These are phyloP conservation scores for Pseudogymnoascus sp. DNA, from an alignment of 2,329 filamentous ascomycete genomes.

Conservation along the genomic window DNA sequence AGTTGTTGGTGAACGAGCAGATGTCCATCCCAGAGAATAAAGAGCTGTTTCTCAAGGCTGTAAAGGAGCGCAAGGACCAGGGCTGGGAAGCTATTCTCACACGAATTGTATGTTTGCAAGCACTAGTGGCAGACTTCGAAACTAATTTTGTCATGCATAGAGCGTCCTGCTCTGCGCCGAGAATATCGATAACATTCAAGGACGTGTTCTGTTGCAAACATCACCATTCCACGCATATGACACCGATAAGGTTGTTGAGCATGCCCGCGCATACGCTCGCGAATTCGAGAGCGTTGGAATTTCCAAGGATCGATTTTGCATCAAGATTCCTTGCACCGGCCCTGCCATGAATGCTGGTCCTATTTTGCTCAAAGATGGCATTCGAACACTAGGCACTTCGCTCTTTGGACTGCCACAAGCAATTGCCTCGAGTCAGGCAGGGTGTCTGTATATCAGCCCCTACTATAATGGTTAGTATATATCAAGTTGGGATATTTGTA, in stretches of 20 bases:
- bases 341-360: slow-evolving; percentile 38
- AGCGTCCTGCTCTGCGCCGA: slow-evolving; percentile 14
- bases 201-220: slow-evolving; percentile 41
- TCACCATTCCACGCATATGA: slow-evolving; percentile 39
- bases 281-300: slow-evolving; percentile 39
- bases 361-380: slow-evolving; percentile 35
- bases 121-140: neutral
- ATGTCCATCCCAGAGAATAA: slow-evolving; percentile 36
- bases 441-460: slow-evolving; percentile 40
- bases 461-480: slow-evolving; percentile 37
- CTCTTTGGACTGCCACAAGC: slow-evolving; percentile 40
- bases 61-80: slow-evolving; percentile 35
- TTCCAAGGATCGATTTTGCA: slow-evolving; percentile 37
- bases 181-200: slow-evolving; percentile 37
- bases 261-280: slow-evolving; percentile 37
- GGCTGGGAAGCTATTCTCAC: slow-evolving; percentile 42
- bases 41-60: slow-evolving; percentile 33
- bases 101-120: slow-evolving; percentile 29
- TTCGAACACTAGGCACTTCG: slow-evolving; percentile 39
- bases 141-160: neutral
- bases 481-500: neutral
- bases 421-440: slow-evolving; percentile 40
- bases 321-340: slow-evolving; percentile 43
- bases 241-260: slow-evolving; percentile 35
- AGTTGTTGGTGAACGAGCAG: slow-evolving; percentile 40